A percentile compares a stretch with the other conserved stretches of the same genome.
Conservation (phyloP, 2,329 filamentous ascomycete genomes). For the Leptographium wingfieldii region DNA sequence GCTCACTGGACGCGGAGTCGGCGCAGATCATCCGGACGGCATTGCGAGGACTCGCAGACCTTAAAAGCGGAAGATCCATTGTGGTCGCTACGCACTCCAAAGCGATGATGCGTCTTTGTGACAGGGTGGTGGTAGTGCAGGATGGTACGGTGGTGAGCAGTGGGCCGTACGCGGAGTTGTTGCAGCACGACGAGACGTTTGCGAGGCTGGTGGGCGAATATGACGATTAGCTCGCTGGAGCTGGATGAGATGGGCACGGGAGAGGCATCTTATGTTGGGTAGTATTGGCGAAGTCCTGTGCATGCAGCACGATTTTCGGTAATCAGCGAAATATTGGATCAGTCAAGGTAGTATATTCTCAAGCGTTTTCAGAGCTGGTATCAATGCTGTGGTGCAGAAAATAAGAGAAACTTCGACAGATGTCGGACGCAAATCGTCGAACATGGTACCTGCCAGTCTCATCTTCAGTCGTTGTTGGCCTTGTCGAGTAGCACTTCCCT, state of each 20-base stretch:
- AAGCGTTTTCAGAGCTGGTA: too few relatives aligned
- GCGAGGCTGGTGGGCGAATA: conserved; percentile 29
- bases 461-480: too few relatives aligned
- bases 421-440: too few relatives aligned
- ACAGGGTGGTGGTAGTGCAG: conserved; percentile 61
- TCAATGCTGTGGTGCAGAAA: too few relatives aligned
- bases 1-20: conserved; percentile 59
- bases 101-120: conserved; percentile 78
- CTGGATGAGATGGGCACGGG: too few relatives aligned
- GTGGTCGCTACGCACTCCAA: conserved; percentile 70
- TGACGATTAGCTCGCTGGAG: conserved; percentile 3
- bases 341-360: too few relatives aligned
- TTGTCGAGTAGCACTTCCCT: conserved; percentile 29
- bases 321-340: too few relatives aligned
- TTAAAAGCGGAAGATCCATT: conserved; percentile 33
- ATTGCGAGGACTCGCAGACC: conserved; percentile 2
- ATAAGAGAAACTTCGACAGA: too few relatives aligned
- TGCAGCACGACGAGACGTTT: conserved; percentile 34
- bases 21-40: conserved; percentile 47
- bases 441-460: too few relatives aligned
- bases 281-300: neutral
- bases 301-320: too few relatives aligned
- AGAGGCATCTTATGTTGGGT: neutral
- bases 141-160: conserved; percentile 52
- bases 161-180: conserved; percentile 47